phyloP scores from a whole-genome alignment of 371 early-diverging fungal genomes.

The Mucor sp. region DNA sequence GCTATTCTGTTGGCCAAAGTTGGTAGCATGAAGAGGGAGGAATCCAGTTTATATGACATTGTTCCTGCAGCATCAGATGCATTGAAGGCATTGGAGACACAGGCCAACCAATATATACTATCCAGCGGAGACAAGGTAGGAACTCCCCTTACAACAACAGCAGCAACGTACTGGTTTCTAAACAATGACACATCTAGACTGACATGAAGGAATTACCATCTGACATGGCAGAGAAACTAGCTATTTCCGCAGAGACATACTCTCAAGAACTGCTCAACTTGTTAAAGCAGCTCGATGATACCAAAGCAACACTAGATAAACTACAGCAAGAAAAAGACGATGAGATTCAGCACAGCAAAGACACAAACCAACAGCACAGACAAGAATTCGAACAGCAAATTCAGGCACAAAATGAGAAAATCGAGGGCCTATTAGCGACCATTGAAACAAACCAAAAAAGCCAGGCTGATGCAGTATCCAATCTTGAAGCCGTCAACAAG shows the following conservation, averaged over 20 bases:
- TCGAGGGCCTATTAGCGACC: background rate
- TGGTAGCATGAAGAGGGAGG: conserved; percentile 32
- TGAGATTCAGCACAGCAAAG: background rate
- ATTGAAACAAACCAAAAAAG: conserved; percentile 6
- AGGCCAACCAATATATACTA: conserved; percentile 38
- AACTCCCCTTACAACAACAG: background rate
- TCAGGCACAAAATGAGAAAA: conserved; percentile 9
- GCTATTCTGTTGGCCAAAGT: conserved; percentile 45
- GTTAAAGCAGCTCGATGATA: conserved; percentile 27
- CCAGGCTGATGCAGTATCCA: background rate
- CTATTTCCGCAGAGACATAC: conserved; percentile 36
- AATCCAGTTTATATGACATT: conserved; percentile 7
- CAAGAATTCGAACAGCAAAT: conserved; percentile 9
- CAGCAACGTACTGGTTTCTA: background rate
- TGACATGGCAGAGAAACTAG: conserved; percentile 43
- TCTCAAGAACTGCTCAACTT: conserved; percentile 32
- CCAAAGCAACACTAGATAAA: conserved; percentile 20
- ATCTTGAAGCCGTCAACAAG: conserved; percentile 9
- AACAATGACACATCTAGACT: conserved; percentile 3
- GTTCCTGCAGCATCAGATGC: conserved; percentile 31
- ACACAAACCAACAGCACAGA: background rate
- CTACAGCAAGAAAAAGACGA: conserved; percentile 4
- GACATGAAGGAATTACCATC: conserved; percentile 29
- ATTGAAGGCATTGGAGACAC: conserved; percentile 37
- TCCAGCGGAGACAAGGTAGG: conserved; percentile 27